Evolutionary conservation across 192 early-diverging fungal species (phyloP), one percentile per base, ranked within the genome.

Genomic region (Backusella westeae): DNA sequence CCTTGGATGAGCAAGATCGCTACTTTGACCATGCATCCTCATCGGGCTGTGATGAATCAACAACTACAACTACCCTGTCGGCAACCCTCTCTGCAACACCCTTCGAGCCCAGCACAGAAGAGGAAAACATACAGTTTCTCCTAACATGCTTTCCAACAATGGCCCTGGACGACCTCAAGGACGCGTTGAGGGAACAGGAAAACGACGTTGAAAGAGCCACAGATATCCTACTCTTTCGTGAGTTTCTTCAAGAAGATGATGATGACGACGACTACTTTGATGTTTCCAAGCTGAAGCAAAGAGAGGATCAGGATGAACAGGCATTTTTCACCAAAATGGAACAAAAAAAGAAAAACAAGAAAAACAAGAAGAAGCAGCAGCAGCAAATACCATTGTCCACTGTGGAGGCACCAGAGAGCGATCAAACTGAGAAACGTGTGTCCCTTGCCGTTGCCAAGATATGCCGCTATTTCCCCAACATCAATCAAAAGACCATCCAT

Each of bases 111-210:
- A 52, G 41, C 32, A 52, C n/a, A 38, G 38, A 46, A 59, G 49
- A 34, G 52, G 23, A 71, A 12, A 73, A 71, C 4, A 36, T 81
- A 3, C 71, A 77, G 10, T 81, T 81, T 35, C 44, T 81, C 5
- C 17, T 34, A 1, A 65, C 53, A 0, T 81, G 80, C 21, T 81
- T 81, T 53, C 80, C 80, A 14, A 35, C 39, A 21, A 2, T 67
- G 26, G 21, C 32, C 9, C 32, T 21, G 8, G 32, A 38, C 1
- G 23, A 81, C 4, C 17, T 81, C 34, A 41, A 53, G 21, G 6
- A 34, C 1, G 56, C 36, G 1, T 23, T 81, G 7, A 2, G 21
- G 0, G 10, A 34, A 1, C 42, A 75, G 10, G 42, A 75, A 21
- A 67, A 67, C 3, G 76, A 81, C 34, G 34, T 77, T 4, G 53